phyloP scores from a whole-genome alignment of 129 eudicot species.

The Cynara cardunculus region DNA sequence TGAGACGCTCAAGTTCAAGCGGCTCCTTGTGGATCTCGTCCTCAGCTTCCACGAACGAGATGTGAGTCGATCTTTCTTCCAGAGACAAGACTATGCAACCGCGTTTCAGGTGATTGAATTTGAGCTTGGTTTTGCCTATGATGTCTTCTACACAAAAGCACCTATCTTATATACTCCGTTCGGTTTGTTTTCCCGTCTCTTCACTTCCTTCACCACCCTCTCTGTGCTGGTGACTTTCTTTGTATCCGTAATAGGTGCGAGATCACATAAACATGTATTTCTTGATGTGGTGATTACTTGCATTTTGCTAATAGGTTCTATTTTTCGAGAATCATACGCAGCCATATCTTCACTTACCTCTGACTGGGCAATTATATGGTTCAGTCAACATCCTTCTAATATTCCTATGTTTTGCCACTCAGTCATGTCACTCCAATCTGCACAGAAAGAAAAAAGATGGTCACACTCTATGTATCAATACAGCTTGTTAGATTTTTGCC shows the following conservation, averaged over 20 bases:
- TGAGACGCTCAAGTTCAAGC: slow-evolving; percentile 24
- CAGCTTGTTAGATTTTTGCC: slow-evolving; percentile 32
- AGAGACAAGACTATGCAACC: not conserved
- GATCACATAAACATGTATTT: not conserved
- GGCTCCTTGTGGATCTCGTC: slow-evolving; percentile 44
- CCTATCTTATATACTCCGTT: slow-evolving; percentile 17
- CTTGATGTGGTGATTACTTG: slow-evolving; percentile 29
- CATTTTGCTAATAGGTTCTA: slow-evolving; percentile 34
- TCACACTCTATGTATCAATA: slow-evolving; percentile 41
- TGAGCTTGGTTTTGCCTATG: slow-evolving; percentile 42
- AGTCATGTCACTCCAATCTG: not conserved
- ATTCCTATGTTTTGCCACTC: not conserved
- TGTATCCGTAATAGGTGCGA: not conserved
- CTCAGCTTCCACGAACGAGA: slow-evolving; percentile 41
- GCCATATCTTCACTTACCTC: slow-evolving; percentile 20
- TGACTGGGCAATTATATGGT: slow-evolving; percentile 29
- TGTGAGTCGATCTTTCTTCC: slow-evolving; percentile 27
- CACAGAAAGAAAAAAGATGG: slow-evolving; percentile 35
- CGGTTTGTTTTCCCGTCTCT: slow-evolving; percentile 14
- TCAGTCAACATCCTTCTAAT: slow-evolving; percentile 6
- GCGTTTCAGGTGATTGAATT: slow-evolving; percentile 36
- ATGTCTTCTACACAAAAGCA: slow-evolving; percentile 39
- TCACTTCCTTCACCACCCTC: slow-evolving; percentile 11
- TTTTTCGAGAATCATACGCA: slow-evolving; percentile 31
- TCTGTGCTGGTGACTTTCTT: slow-evolving; percentile 8